Evolutionary conservation across 2,329 filamentous ascomycete genomes (phyloP), one percentile per base, ranked within the genome.

Genomic region (Talaromyces sp.): DNA sequence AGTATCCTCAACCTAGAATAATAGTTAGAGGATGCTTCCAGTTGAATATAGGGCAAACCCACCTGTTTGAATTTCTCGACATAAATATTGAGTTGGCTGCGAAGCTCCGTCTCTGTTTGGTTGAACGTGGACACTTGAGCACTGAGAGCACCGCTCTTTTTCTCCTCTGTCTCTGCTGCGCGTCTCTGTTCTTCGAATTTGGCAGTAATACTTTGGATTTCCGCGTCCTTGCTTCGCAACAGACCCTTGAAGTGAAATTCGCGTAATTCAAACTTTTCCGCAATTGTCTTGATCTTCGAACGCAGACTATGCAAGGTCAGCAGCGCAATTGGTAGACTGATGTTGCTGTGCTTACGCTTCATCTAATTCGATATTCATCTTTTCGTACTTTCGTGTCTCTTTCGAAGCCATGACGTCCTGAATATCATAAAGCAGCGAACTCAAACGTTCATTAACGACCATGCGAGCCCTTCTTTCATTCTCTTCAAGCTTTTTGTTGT

Each of bases 41-140:
- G 44, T 15, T 22, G 22, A 22, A 4, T 19, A 4, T n/a, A 33
- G 1, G 5, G 25, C 5, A 28, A 9, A 75, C 84, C 77, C 85
- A 96, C 93, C 90, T 99, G 95, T 81, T 98, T 98, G 80, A 98
- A 98, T 80, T 98, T 99, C 74, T 99, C 95, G 28, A 97, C 93
- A 71, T 99, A 99, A 69, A 97, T 93, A 75, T 97, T 98, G 69
- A 99, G 86, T 77, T 99, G 95, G 70, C 91, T 96, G 63, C 95
- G 84, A 60, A 99, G 83, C 76, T 98, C 93, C 17, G 91, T 89
- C 78, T 99, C 95, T 10, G 93, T 98, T 77, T 96, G 95, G 39
- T 92, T 95, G 74, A 98, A 97, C 1, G 92, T 96, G 67, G 93
- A 91, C 27, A 98, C 92, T 77, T 99, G 95, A 39, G 87, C 84